phyloP scores from a whole-genome alignment of 768 basidiomycete genomes.

The Gautieria morchelliformis region DNA sequence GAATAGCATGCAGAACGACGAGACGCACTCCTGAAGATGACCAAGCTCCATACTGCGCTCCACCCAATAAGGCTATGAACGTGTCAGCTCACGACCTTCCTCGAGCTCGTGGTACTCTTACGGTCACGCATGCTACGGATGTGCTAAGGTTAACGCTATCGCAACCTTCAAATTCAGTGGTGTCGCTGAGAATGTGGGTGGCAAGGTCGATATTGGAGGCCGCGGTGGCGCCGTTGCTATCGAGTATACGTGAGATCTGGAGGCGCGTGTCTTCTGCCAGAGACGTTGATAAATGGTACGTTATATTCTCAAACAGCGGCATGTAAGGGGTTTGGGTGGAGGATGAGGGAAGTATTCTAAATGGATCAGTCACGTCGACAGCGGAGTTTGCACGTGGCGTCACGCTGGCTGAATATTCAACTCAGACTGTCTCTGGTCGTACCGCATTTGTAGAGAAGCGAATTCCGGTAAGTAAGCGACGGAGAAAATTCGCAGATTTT shows the following conservation, averaged over 20 bases:
- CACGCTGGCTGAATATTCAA: neutral
- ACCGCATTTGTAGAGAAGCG: no score
- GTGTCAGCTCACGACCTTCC: constrained; percentile 2
- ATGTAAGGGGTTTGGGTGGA: neutral
- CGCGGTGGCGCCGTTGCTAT: constrained; percentile 39
- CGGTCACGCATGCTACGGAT: constrained; percentile 29
- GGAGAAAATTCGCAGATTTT: constrained; percentile 88
- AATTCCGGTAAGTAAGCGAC: no score
- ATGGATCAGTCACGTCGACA: no score
- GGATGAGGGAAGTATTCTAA: no score
- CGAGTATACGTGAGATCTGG: constrained; percentile 39
- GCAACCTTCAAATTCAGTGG: constrained; percentile 47
- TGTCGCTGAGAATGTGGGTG: constrained; percentile 50
- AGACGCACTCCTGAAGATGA: constrained; percentile 44
- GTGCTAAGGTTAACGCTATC: constrained; percentile 32
- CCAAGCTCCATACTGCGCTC: constrained; percentile 53
- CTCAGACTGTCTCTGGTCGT: no score
- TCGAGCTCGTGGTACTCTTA: constrained; percentile 14
- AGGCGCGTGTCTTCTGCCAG: constrained; percentile 10
- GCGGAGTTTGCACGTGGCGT: neutral
- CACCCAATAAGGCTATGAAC: constrained; percentile 52
- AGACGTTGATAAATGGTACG: constrained; percentile 8
- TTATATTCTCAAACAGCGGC: constrained; percentile 11
- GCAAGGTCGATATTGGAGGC: constrained; percentile 23
- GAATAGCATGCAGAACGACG: neutral